Base-by-base conservation (phyloP, 257 asterid genomes). In the Handroanthus guayacan region DNA sequence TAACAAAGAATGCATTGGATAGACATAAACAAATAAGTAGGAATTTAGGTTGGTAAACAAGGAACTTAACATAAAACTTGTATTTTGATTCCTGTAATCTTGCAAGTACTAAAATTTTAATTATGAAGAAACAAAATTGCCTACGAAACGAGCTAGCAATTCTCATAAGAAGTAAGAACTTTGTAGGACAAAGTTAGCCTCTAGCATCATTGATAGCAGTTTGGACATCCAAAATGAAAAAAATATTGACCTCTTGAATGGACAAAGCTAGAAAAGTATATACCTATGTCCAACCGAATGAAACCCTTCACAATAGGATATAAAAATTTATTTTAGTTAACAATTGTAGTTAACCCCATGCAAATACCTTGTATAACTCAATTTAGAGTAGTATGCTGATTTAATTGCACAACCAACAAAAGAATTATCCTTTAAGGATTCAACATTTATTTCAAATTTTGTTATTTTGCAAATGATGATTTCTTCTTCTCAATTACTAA, bases 351-450 rank as follows among this genome's bases (percentile, higher is more conserved):
- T 36, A 1, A 4, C 51, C 77, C 5, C 13, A n/a, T 9, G 16
- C 67, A 62, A 51, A 18, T 62, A 12, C 50, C 48, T 69, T 55
- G 36, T 44, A 12, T 20, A 69, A 62, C 14, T 51, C 25, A 13
- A 25, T 69, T 48, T 25, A 34, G 37, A 77, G 65, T 61, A 69
- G 18, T 58, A 7, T 14, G 6, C 31, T 56, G 6, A 39, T 34
- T 12, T 39, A 3, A 17, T 39, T 69, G 11, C 72, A 57, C 14
- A 78, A 37, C 69, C 43, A 31, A 31, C 20, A 67, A 14, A 56
- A 6, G 80, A 37, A 45, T 76, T 58, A 5, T 64, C 60, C 45
- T 20, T n/a, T 37, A 51, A 7, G 57, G 52, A 18, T 17, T 66
- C 51, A 5, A 67, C 60, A 54, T 18, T 4, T 1, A 52, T 20